phyloP scores from a whole-genome alignment of 129 eudicot genomes.

The Erigeron canadensis region DNA sequence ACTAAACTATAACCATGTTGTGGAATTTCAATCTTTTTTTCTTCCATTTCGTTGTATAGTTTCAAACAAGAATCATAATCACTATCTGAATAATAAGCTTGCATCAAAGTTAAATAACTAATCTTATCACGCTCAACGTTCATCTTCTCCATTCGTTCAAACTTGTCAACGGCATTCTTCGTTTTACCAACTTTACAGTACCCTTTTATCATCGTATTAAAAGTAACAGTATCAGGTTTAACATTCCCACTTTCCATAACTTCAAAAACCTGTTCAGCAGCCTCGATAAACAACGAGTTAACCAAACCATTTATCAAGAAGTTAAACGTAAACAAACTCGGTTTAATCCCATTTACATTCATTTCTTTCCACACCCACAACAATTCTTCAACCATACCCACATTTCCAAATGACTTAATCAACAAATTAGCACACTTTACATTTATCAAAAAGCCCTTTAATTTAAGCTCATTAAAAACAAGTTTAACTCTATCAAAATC shows the following conservation, averaged over 20 bases:
- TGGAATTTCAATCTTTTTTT: slow-evolving; percentile 71
- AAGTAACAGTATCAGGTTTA: slow-evolving; percentile 83
- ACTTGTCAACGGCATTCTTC: slow-evolving; percentile 58
- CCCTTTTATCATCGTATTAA: slow-evolving; percentile 92
- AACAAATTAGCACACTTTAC: slow-evolving; percentile 56
- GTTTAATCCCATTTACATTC: slow-evolving; percentile 73
- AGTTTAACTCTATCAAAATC: slow-evolving; percentile 50
- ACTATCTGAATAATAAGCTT: slow-evolving; percentile 60
- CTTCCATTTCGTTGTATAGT: slow-evolving; percentile 84
- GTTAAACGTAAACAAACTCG: slow-evolving; percentile 77
- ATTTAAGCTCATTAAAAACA: slow-evolving; percentile 57
- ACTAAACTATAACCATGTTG: slow-evolving; percentile 86
- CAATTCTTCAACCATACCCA: slow-evolving; percentile 90
- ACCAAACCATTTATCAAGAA: slow-evolving; percentile 86
- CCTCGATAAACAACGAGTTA: slow-evolving; percentile 66
- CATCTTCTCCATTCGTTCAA: slow-evolving; percentile 60
- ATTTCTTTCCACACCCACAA: slow-evolving; percentile 88
- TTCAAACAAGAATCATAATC: slow-evolving; percentile 69
- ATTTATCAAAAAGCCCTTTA: slow-evolving; percentile 56
- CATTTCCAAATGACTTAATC: slow-evolving; percentile 78
- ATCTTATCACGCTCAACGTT: slow-evolving; percentile 70
- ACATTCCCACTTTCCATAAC: slow-evolving; percentile 75
- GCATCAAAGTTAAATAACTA: slow-evolving; percentile 80
- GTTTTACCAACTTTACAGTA: slow-evolving; percentile 77
- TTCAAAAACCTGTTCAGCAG: slow-evolving; percentile 89